Evolutionary conservation across 352 stramenopile genomes (phyloP), one percentile per base, ranked within the genome.

Genomic region (Pythium monospermum): DNA sequence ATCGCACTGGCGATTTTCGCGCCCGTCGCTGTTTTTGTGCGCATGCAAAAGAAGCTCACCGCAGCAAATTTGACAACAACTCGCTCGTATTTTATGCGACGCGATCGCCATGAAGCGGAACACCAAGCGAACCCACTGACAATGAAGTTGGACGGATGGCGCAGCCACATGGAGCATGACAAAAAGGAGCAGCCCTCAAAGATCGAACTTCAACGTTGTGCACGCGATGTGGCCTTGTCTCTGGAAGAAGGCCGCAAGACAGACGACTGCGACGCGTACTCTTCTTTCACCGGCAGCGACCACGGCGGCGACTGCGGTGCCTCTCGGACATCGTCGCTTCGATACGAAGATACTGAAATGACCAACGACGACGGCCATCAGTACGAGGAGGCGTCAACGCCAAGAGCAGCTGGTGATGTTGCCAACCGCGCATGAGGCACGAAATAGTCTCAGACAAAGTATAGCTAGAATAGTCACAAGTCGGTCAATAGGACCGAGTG

Each of bases 111-210:
- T 13, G 15, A 11, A 22, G 44, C 23, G 48, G 6, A 25, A 19
- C 36, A 25, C 49, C 15, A 15, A 51, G 13, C 39, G n/a, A 35
- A 49, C 59, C 37, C 45, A 45, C 28, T 62, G 45, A 45, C 61
- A 5, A 57, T 73, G n/a, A 70, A 62, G 50, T 57, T 73, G n/a
- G 57, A 70, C 25, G 61, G 55, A 30, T 73, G 65, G 65, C 54
- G 57, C 13, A 49, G 54, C 30, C 35, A 64, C 39, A 53, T 55
- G 10, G 32, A 37, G 12, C 12, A 54, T 25, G 44, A 53, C 13
- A 39, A 66, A 31, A 54, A 43, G 39, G 52, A 57, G 23, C 36
- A 57, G 18, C 57, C 63, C 19, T 43, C 36, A 1, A 37, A 57
- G 12, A 6, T 73, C 25, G 61, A 70, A 44, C 61, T 68, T 44